phyloP scores from a whole-genome alignment of 2,329 filamentous ascomycete species.

The Triangularia setosa region DNA sequence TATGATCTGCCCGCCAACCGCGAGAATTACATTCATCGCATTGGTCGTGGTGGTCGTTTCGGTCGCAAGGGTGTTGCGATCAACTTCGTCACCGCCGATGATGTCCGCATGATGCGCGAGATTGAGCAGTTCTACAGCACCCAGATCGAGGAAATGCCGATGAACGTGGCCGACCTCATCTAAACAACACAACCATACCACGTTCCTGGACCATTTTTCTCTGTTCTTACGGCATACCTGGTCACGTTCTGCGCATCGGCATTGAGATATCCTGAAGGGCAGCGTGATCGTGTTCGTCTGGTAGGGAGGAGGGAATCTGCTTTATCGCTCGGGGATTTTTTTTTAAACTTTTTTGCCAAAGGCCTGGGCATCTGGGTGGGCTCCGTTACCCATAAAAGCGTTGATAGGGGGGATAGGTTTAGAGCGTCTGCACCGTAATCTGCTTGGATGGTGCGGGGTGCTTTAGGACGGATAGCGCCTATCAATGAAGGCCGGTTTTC shows the following conservation, averaged over 20 bases:
- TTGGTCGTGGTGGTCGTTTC: slow-evolving; percentile 99
- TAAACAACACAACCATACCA: slow-evolving; percentile 39
- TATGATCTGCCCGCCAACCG: slow-evolving; percentile 98
- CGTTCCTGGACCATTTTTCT: slow-evolving; percentile 21
- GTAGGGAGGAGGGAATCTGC: slow-evolving; percentile 22
- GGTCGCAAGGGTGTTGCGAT: slow-evolving; percentile 99
- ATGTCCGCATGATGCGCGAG: slow-evolving; percentile 99
- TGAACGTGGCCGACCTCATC: slow-evolving; percentile 79
- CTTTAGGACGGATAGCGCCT: slow-evolving; percentile 17
- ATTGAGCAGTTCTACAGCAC: slow-evolving; percentile 99
- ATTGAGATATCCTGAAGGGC: slow-evolving; percentile 22
- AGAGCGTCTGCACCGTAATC: slow-evolving; percentile 24
- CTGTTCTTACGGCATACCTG: slow-evolving; percentile 17
- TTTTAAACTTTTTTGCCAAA: slow-evolving; percentile 16
- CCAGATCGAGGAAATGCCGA: slow-evolving; percentile 99
- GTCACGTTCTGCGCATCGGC: slow-evolving; percentile 21
- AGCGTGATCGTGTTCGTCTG: slow-evolving; percentile 20
- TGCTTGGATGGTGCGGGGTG: slow-evolving; percentile 27
- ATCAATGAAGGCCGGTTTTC: slow-evolving; percentile 26
- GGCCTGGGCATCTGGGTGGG: slow-evolving; percentile 24
- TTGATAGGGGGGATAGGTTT: slow-evolving; percentile 18
- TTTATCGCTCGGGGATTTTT: slow-evolving; percentile 20
- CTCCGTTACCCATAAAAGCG: slow-evolving; percentile 25
- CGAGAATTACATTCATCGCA: slow-evolving; percentile 99
- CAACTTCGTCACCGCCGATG: slow-evolving; percentile 99